Conservation (phyloP, 2,329 filamentous ascomycete species). For the Cladosporium velox region DNA sequence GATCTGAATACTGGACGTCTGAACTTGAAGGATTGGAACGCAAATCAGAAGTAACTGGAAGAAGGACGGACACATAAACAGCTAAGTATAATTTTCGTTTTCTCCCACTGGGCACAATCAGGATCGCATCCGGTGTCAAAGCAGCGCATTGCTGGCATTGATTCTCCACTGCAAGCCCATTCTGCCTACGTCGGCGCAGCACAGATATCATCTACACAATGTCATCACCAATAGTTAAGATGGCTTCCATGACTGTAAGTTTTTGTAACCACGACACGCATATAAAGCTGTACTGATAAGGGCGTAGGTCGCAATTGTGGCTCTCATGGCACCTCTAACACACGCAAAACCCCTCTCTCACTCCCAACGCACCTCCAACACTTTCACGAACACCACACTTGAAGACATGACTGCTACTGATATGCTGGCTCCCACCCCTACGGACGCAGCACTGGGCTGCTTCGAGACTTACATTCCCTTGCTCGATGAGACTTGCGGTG, state of each 20-base stretch:
- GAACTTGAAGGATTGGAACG: too few species aligned
- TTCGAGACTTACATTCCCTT: conserved; percentile 16
- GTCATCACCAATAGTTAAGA: background rate
- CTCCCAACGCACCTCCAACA: conserved; percentile 18
- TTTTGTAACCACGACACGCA: background rate
- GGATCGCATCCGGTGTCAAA: background rate
- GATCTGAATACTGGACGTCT: conserved; percentile 10
- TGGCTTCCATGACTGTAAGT: conserved; percentile 17
- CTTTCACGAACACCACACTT: conserved; percentile 17
- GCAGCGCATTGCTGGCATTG: background rate
- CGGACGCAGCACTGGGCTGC: conserved; percentile 8
- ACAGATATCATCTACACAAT: background rate
- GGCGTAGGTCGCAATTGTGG: conserved; percentile 12
- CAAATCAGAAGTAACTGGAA: background rate
- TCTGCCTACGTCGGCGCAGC: background rate
- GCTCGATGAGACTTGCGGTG: conserved; percentile 24
- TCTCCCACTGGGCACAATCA: background rate
- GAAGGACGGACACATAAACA: background rate
- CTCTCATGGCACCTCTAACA: conserved; percentile 14
- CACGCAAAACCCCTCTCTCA: conserved; percentile 15
- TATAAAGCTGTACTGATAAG: background rate
- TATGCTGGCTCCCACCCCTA: conserved; percentile 12
- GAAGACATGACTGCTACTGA: conserved; percentile 18
- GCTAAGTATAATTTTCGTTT: conserved; percentile 14
- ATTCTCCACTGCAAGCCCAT: background rate